Conservation (phyloP, 257 asterid species). For the Petrea volubilis region DNA sequence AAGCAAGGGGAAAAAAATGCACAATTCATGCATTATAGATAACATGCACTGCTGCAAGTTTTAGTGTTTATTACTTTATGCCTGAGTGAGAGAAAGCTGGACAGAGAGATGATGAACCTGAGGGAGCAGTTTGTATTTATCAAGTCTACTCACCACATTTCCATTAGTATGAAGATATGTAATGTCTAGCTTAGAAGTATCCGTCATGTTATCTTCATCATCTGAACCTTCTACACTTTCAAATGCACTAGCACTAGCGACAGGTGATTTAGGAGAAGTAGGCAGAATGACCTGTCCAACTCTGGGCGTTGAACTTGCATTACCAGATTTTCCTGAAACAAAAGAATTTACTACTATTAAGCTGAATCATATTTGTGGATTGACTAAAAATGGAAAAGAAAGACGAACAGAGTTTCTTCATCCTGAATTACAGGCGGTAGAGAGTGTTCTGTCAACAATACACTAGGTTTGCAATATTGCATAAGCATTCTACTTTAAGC, state of each 20-base stretch:
- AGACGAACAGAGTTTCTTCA: not conserved
- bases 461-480: not conserved
- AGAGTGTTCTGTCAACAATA: not conserved
- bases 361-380: not conserved
- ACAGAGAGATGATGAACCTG: constrained; percentile 15
- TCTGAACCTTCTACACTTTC: constrained; percentile 94
- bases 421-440: not conserved
- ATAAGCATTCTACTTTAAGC: constrained; percentile 2
- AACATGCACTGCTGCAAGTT: constrained; percentile 8
- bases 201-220: constrained; percentile 75
- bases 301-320: constrained; percentile 42
- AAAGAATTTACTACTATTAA: constrained; percentile 7
- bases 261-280: constrained; percentile 92
- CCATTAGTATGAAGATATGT: constrained; percentile 74
- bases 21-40: not conserved
- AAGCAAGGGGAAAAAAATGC: not conserved
- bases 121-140: constrained; percentile 13
- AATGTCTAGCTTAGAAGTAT: constrained; percentile 49
- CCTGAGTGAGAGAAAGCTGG: constrained; percentile 10
- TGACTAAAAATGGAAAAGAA: not conserved
- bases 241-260: constrained; percentile 87
- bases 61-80: not conserved
- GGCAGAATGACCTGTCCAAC: constrained; percentile 62
- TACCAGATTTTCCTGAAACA: constrained; percentile 40
- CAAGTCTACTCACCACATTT: constrained; percentile 52